phyloP scores from a whole-genome alignment of 768 basidiomycete species.

The Suillus brevipes region DNA sequence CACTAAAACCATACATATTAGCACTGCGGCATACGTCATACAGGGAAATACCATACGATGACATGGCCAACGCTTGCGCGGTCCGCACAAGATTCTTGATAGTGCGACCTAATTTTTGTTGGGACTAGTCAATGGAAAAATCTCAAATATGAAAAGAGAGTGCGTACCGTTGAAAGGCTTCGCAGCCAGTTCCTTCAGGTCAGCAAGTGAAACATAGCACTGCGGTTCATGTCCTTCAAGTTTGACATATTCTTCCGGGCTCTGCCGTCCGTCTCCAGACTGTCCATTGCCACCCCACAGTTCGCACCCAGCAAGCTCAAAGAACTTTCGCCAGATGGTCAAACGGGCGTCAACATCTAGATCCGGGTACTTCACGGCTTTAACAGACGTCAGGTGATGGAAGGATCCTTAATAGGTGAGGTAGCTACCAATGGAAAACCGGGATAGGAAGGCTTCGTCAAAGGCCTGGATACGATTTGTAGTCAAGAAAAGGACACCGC shows the following conservation, averaged over 20 bases:
- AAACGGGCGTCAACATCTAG: conserved; percentile 23
- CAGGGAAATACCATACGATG: conserved; percentile 16
- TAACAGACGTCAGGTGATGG: neutral
- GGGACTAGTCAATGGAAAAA: neutral
- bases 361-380: conserved; percentile 29
- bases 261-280: neutral
- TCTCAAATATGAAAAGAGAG: neutral
- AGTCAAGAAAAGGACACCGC: conserved; percentile 60
- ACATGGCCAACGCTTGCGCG: conserved; percentile 30
- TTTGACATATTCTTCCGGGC: conserved; percentile 10
- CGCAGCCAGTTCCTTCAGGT: conserved; percentile 25
- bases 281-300: conserved; percentile 11
- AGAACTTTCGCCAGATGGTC: conserved; percentile 28
- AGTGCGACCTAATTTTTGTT: conserved; percentile 18
- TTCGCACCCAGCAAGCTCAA: conserved; percentile 19
- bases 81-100: conserved; percentile 37
- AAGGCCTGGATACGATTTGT: conserved; percentile 41
- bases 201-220: conserved; percentile 12
- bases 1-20: conserved; percentile 4
- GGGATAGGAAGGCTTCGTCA: conserved; percentile 69
- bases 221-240: conserved; percentile 13
- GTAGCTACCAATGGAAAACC: conserved; percentile 53
- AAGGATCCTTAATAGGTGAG: neutral
- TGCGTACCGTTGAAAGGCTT: conserved; percentile 30
- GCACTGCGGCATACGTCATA: neutral